Evolutionary conservation across 352 stramenopile species (phyloP).

Genomic region (Phytopythium ostracodes): DNA sequence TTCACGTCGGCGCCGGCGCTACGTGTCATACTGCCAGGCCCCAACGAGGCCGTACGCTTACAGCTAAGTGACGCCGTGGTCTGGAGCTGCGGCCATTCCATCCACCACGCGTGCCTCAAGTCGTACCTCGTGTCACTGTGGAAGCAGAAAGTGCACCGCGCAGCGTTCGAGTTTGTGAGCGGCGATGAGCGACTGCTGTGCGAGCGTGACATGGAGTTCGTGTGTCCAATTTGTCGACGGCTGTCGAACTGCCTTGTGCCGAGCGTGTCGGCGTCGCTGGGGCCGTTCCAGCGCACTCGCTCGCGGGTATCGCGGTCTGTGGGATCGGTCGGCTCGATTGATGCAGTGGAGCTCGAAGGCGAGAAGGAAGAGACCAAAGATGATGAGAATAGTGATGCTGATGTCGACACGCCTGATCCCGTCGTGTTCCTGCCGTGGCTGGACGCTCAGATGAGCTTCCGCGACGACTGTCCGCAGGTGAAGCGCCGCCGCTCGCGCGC

Average conservation of each 20-base stretch:
- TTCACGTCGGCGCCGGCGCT: conserved; percentile 14
- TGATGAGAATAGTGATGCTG: conserved; percentile 28
- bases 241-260: conserved; percentile 75
- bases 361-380: conserved; percentile 25
- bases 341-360: conserved; percentile 3
- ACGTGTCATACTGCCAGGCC: conserved; percentile 23
- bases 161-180: conserved; percentile 33
- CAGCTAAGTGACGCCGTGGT: conserved; percentile 44
- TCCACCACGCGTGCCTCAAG: conserved; percentile 69
- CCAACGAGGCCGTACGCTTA: conserved; percentile 25
- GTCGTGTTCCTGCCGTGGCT: conserved; percentile 46
- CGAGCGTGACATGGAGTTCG: conserved; percentile 67
- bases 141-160: conserved; percentile 49
- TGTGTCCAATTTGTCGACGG: conserved; percentile 73
- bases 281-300: neutral
- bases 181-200: conserved; percentile 61
- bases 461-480: conserved; percentile 31
- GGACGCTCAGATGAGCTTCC: conserved; percentile 48
- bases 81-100: conserved; percentile 69
- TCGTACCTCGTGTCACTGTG: conserved; percentile 67
- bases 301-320: conserved; percentile 10
- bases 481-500: conserved; percentile 35
- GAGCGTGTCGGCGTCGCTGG: conserved; percentile 11
- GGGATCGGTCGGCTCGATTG: conserved; percentile 10
- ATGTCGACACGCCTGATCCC: conserved; percentile 15